Evolutionary conservation across 345 rosid genomes (phyloP).

Genomic region (Acer negundo): DNA sequence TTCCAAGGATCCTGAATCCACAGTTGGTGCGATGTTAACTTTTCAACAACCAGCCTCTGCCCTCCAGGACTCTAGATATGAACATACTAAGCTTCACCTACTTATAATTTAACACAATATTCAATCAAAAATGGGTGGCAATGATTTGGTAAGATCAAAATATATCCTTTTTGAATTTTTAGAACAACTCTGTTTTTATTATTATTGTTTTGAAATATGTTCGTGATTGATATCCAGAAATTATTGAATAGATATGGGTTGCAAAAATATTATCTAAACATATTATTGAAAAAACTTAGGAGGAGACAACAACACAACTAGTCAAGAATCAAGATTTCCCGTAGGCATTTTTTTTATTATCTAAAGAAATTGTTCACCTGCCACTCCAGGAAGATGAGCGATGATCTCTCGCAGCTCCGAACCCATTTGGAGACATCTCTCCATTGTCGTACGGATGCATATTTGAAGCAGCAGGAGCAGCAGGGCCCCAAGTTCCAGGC

Average conservation of each 20-base stretch:
- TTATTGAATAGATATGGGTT: neutral
- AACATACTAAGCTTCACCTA: too few species aligned
- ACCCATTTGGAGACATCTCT: conserved; percentile 14
- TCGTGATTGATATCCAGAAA: too few species aligned
- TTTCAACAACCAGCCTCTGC: conserved; percentile 14
- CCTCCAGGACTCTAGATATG: too few species aligned
- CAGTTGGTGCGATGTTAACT: conserved; percentile 1
- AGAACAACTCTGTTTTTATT: too few species aligned
- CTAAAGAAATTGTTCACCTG: conserved; percentile 21
- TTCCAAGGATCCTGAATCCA: conserved; percentile 1
- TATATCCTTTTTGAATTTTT: neutral
- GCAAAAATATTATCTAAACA: neutral
- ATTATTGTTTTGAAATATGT: too few species aligned
- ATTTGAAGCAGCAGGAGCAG: neutral
- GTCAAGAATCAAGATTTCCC: conserved; percentile 9
- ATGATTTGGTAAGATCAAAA: neutral
- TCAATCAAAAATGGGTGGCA: conserved; percentile 4
- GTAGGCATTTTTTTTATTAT: too few species aligned
- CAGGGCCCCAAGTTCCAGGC: conserved; percentile 16
- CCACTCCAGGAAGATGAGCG: conserved; percentile 31
- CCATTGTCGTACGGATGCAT: conserved; percentile 7
- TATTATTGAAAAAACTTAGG: neutral
- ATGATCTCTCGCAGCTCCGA: neutral
- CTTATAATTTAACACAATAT: neutral
- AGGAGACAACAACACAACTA: neutral